These are phyloP conservation scores for Pisolithus orientalis DNA, from an alignment of 768 basidiomycete genomes.

Conservation along the genomic window DNA sequence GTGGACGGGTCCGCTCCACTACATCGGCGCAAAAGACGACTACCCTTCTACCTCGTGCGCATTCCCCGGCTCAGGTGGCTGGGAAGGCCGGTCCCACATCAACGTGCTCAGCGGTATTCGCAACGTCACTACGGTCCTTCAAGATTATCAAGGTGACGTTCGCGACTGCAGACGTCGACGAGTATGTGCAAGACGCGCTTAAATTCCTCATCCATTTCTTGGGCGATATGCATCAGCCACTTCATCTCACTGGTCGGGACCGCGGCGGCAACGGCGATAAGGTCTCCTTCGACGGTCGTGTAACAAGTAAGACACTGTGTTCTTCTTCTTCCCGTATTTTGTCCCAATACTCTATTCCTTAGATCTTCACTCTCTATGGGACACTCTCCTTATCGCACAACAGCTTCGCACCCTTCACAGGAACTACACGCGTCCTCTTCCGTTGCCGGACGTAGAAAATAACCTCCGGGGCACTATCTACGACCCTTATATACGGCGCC, in stretches of 20 bases:
- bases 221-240: slow-evolving; percentile 90
- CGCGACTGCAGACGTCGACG: slow-evolving; percentile 13
- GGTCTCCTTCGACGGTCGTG: slow-evolving; percentile 65
- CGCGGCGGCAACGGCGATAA: slow-evolving; percentile 81
- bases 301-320: slow-evolving; percentile 51
- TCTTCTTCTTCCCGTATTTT: background rate
- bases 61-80: slow-evolving; percentile 73
- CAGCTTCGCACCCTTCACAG: slow-evolving; percentile 61
- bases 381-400: slow-evolving; percentile 74
- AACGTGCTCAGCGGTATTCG: slow-evolving; percentile 77
- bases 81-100: slow-evolving; percentile 47
- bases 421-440: slow-evolving; percentile 77
- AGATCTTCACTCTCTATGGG: slow-evolving; percentile 90
- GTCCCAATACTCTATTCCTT: background rate
- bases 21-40: slow-evolving; percentile 68
- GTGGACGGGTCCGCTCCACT: slow-evolving; percentile 74
- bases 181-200: slow-evolving; percentile 67
- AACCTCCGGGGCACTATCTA: slow-evolving; percentile 76
- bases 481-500: slow-evolving; percentile 79
- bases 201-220: slow-evolving; percentile 92
- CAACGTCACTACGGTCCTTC: slow-evolving; percentile 66
- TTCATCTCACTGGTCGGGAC: slow-evolving; percentile 85
- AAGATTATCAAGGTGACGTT: slow-evolving; percentile 35
- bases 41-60: slow-evolving; percentile 69
- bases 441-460: slow-evolving; percentile 58